phyloP scores from a whole-genome alignment of 1,284 basidiomycete species.

The Jaminaea rosea region DNA sequence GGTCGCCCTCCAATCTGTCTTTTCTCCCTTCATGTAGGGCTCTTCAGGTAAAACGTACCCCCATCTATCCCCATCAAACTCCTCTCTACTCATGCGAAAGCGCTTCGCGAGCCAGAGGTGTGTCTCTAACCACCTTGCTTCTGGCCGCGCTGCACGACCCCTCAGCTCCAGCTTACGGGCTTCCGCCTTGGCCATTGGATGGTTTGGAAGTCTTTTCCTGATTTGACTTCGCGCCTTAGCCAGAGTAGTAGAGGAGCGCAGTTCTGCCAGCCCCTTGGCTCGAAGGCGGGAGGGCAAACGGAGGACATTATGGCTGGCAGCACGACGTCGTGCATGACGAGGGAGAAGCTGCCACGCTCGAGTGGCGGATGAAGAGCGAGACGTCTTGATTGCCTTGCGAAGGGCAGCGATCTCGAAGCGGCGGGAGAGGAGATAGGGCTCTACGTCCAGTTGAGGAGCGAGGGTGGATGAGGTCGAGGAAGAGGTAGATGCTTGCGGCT shows the following conservation, averaged over 20 bases:
- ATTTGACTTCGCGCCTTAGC: conserved; percentile 24
- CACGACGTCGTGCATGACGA: conserved; percentile 32
- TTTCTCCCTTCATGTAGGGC: conserved; percentile 37
- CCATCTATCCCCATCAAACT: conserved; percentile 13
- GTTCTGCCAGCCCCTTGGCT: conserved; percentile 31
- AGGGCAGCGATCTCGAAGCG: neutral
- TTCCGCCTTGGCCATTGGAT: conserved; percentile 11
- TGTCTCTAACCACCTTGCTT: conserved; percentile 42
- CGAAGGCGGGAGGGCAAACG: conserved; percentile 36
- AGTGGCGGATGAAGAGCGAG: conserved; percentile 17
- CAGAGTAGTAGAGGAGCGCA: conserved; percentile 36
- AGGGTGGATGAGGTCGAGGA: neutral
- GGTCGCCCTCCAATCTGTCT: conserved; percentile 27
- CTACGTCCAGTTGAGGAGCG: neutral
- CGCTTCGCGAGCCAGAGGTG: conserved; percentile 46
- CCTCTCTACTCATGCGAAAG: conserved; percentile 36
- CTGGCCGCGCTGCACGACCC: conserved; percentile 18
- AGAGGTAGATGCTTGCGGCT: neutral
- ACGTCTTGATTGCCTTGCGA: neutral
- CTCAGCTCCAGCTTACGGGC: neutral
- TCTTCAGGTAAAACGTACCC: conserved; percentile 38
- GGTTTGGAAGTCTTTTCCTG: conserved; percentile 14
- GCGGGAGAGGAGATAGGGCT: neutral
- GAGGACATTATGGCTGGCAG: conserved; percentile 43
- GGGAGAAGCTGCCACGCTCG: conserved; percentile 46